Evolutionary conservation across 495 filamentous ascomycete species (phyloP).

Genomic region (Penicillium steckii): DNA sequence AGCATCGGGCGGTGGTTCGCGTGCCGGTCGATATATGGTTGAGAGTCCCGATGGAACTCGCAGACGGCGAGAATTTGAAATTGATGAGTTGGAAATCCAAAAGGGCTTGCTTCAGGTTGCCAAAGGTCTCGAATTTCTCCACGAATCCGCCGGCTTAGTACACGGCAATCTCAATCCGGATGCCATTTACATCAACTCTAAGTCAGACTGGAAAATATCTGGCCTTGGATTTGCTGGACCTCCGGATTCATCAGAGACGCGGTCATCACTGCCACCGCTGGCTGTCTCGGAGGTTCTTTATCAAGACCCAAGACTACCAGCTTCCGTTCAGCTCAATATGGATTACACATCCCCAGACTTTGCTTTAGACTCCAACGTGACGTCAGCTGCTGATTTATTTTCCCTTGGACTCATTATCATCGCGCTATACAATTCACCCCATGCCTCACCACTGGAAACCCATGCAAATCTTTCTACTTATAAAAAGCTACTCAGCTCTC

Average conservation of each 20-base stretch:
- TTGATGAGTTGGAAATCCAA: slow-evolving; percentile 97
- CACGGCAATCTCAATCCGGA: slow-evolving; percentile 95
- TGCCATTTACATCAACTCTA: slow-evolving; percentile 90
- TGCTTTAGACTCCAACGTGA: slow-evolving; percentile 80
- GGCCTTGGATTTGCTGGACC: slow-evolving; percentile 87
- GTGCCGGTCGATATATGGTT: slow-evolving; percentile 75
- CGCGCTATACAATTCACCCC: slow-evolving; percentile 89
- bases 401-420: slow-evolving; percentile 86
- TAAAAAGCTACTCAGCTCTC: slow-evolving; percentile 73
- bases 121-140: slow-evolving; percentile 92
- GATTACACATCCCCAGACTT: slow-evolving; percentile 96
- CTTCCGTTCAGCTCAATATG: slow-evolving; percentile 81
- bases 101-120: slow-evolving; percentile 91
- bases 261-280: slow-evolving; percentile 69
- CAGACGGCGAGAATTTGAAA: slow-evolving; percentile 79
- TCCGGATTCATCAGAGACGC: slow-evolving; percentile 63
- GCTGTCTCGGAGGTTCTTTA: slow-evolving; percentile 81
- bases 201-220: slow-evolving; percentile 98
- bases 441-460: slow-evolving; percentile 78
- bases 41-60: slow-evolving; percentile 75
- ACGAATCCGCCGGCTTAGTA: slow-evolving; percentile 91
- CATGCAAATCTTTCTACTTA: slow-evolving; percentile 76
- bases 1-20: slow-evolving; percentile 53
- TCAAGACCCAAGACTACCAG: slow-evolving; percentile 78
- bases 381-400: slow-evolving; percentile 82